Evolutionary conservation across 768 basidiomycete species (phyloP).

Genomic region (Collybiopsis confluens): DNA sequence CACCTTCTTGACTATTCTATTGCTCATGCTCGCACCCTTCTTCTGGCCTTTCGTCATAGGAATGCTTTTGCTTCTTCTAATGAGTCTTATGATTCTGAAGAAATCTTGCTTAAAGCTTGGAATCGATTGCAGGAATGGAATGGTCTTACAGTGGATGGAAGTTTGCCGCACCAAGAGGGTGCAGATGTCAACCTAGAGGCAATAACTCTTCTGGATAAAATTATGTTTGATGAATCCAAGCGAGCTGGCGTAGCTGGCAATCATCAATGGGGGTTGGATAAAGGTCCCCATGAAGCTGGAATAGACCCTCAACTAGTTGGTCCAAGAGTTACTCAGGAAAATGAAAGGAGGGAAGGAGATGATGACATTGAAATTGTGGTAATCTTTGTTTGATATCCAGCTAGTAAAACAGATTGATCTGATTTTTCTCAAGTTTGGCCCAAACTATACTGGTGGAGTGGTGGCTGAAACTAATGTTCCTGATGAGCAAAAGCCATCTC

Average conservation of each 20-base stretch:
- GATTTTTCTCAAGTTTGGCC: too few species aligned
- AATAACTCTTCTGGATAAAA: constrained; percentile 8
- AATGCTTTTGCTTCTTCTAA: background rate
- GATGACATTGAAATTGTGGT: too few species aligned
- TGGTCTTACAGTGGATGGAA: background rate
- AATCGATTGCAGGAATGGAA: background rate
- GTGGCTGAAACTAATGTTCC: too few species aligned
- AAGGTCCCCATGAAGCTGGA: constrained; percentile 15
- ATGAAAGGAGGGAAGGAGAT: too few species aligned
- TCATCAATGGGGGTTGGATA: constrained; percentile 22
- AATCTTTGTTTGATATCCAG: too few species aligned
- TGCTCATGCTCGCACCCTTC: too few species aligned
- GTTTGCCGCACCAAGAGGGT: background rate
- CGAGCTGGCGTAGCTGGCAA: constrained; percentile 17
- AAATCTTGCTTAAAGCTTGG: background rate
- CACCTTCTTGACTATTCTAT: too few species aligned
- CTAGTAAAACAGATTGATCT: too few species aligned
- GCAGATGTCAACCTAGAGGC: constrained; percentile 11
- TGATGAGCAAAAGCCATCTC: too few species aligned
- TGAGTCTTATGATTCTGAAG: background rate
- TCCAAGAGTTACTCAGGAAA: too few species aligned
- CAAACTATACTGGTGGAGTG: too few species aligned
- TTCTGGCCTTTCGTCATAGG: background rate
- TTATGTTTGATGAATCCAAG: constrained; percentile 15
- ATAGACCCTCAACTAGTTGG: constrained; percentile 10